A percentile compares a stretch with the other conserved stretches of the same genome.
phyloP scores from a whole-genome alignment of 257 asterid genomes.

The Nemophila menziesii region DNA sequence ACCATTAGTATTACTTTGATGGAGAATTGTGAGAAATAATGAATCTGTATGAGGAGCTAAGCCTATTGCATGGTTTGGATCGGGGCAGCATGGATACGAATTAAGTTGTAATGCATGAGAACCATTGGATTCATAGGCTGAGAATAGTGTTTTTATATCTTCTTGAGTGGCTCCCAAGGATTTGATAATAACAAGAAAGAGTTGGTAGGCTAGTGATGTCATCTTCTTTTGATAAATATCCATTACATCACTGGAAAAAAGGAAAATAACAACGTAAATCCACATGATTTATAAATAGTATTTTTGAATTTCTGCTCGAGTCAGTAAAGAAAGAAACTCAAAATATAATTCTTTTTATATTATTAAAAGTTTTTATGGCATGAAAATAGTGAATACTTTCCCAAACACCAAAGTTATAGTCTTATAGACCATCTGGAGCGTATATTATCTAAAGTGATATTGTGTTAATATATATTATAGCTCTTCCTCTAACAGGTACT shows the following conservation, averaged over 20 bases:
- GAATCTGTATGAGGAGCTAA: slow-evolving; percentile 84
- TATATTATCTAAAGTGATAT: too few relatives aligned
- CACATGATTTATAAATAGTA: not conserved
- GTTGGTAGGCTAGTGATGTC: slow-evolving; percentile 41
- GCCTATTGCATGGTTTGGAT: slow-evolving; percentile 58
- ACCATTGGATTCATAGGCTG: slow-evolving; percentile 28
- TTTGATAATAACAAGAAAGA: slow-evolving; percentile 32
- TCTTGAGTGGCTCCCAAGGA: slow-evolving; percentile 29
- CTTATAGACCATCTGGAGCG: too few relatives aligned
- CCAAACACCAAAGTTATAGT: too few relatives aligned
- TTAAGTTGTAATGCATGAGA: slow-evolving; percentile 71
- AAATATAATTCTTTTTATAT: too few relatives aligned
- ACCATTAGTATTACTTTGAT: slow-evolving; percentile 53
- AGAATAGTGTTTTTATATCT: slow-evolving; percentile 12
- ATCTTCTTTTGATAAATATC: slow-evolving; percentile 50
- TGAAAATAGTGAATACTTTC: too few relatives aligned
- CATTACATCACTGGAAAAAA: slow-evolving; percentile 39
- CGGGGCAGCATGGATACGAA: slow-evolving; percentile 76
- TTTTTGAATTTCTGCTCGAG: not conserved
- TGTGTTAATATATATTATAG: too few relatives aligned
- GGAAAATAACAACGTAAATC: not conserved
- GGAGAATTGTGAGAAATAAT: slow-evolving; percentile 53
- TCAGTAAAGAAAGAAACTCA: not conserved
- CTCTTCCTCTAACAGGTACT: too few relatives aligned
- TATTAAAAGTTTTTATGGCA: too few relatives aligned